phyloP scores from a whole-genome alignment of 768 basidiomycete genomes.

The Crassisporium funariophilum region DNA sequence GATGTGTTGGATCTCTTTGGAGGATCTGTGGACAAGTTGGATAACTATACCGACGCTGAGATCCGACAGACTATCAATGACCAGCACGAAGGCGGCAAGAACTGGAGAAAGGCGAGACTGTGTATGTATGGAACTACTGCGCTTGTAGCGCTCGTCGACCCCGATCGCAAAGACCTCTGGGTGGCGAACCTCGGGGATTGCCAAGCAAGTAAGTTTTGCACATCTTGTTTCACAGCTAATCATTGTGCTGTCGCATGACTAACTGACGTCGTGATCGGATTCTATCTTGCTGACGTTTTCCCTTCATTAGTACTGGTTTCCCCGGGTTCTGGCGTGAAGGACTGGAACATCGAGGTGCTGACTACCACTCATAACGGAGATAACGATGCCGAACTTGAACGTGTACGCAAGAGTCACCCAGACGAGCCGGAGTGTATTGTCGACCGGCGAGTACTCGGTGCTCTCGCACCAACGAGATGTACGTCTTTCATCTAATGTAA shows the following conservation, averaged over 20 bases:
- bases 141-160: slow-evolving; percentile 72
- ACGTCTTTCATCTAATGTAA: slow-evolving; percentile 28
- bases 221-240: no score
- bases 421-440: slow-evolving; percentile 68
- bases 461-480: slow-evolving; percentile 80
- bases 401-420: slow-evolving; percentile 66
- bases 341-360: slow-evolving; percentile 62
- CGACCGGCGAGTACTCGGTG: slow-evolving; percentile 71
- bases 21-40: slow-evolving; percentile 48
- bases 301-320: slow-evolving; percentile 50
- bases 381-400: slow-evolving; percentile 65
- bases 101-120: slow-evolving; percentile 65
- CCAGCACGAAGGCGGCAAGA: slow-evolving; percentile 54
- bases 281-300: neutral
- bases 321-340: slow-evolving; percentile 41
- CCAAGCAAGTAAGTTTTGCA: slow-evolving; percentile 66
- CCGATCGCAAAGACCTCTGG: slow-evolving; percentile 70
- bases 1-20: slow-evolving; percentile 67
- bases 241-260: no score
- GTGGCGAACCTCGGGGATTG: slow-evolving; percentile 82
- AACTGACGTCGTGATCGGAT: no score
- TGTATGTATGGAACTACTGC: slow-evolving; percentile 84
- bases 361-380: slow-evolving; percentile 74
- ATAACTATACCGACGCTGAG: slow-evolving; percentile 53
- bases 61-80: slow-evolving; percentile 68